Conservation (phyloP, 2,329 filamentous ascomycete species). For the Diaporthe australafricana region DNA sequence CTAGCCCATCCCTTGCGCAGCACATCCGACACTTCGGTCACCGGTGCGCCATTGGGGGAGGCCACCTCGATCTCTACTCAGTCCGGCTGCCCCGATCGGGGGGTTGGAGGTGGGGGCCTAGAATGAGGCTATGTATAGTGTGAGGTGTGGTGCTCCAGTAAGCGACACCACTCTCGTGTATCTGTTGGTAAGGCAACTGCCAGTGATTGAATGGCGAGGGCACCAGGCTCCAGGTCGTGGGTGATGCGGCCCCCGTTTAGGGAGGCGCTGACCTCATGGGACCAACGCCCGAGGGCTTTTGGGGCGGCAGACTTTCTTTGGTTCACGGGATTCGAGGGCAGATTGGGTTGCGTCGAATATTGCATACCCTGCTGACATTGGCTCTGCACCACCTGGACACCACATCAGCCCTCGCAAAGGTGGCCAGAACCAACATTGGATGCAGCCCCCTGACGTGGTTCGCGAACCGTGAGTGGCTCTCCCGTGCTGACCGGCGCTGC, state of each 20-base stretch:
- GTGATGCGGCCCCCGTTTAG: background rate
- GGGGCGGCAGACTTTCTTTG: background rate
- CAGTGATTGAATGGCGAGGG: background rate
- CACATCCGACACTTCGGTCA: background rate
- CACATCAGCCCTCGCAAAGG: background rate
- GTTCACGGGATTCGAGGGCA: too few species aligned
- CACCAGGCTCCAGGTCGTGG: background rate
- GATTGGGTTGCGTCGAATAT: background rate
- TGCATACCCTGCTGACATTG: background rate
- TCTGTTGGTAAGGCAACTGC: background rate
- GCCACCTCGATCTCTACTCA: background rate
- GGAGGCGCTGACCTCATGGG: background rate
- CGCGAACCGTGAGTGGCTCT: background rate
- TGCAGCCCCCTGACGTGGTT: background rate
- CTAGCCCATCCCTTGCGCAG: background rate
- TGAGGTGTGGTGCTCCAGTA: background rate
- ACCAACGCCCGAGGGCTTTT: background rate
- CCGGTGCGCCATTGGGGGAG: background rate
- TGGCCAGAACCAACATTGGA: background rate
- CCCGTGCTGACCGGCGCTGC: conserved; percentile 5
- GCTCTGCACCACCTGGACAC: background rate
- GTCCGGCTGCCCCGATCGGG: background rate
- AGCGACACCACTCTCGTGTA: background rate
- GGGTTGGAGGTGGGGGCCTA: background rate
- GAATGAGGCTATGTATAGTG: background rate